Conservation (phyloP, 768 basidiomycete genomes). For the Trametes cubensis region DNA sequence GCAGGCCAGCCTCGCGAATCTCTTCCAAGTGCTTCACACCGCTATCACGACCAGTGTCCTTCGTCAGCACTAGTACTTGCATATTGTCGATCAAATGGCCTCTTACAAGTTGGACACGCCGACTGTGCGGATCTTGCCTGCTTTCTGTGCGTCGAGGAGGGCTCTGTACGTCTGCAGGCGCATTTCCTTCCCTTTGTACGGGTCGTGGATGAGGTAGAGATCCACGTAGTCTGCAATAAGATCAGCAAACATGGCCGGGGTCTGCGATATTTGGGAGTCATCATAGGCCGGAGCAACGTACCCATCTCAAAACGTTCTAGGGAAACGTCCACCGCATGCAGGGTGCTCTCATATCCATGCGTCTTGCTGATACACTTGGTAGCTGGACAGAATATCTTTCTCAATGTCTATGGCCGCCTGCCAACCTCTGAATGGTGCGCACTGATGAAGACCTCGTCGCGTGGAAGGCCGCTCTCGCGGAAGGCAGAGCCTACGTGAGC, state of each 20-base stretch:
- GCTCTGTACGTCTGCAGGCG: conserved; percentile 46
- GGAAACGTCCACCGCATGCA: conserved; percentile 63
- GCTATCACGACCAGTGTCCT: conserved; percentile 38
- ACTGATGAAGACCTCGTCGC: conserved; percentile 69
- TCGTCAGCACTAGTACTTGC: neutral
- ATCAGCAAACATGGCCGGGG: neutral
- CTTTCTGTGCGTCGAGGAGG: conserved; percentile 37
- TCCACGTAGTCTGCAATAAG: conserved; percentile 44
- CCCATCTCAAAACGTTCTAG: conserved; percentile 61
- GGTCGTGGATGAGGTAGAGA: conserved; percentile 51
- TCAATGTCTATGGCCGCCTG: neutral
- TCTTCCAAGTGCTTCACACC: conserved; percentile 76
- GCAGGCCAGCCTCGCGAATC: conserved; percentile 61
- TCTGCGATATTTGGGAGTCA: conserved; percentile 12
- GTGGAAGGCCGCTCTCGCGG: conserved; percentile 52
- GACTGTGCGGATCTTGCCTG: conserved; percentile 41
- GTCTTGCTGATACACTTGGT: conserved; percentile 65
- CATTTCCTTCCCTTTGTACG: conserved; percentile 40
- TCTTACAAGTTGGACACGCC: conserved; percentile 56
- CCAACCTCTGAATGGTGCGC: neutral
- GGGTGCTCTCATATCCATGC: conserved; percentile 70
- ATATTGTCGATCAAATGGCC: neutral
- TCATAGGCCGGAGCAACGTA: conserved; percentile 28
- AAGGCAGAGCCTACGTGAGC: conserved; percentile 64
- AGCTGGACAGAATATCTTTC: conserved; percentile 42